Base-by-base conservation (phyloP, 108 stramenopile genomes). In the Schizochytrium sp. region DNA sequence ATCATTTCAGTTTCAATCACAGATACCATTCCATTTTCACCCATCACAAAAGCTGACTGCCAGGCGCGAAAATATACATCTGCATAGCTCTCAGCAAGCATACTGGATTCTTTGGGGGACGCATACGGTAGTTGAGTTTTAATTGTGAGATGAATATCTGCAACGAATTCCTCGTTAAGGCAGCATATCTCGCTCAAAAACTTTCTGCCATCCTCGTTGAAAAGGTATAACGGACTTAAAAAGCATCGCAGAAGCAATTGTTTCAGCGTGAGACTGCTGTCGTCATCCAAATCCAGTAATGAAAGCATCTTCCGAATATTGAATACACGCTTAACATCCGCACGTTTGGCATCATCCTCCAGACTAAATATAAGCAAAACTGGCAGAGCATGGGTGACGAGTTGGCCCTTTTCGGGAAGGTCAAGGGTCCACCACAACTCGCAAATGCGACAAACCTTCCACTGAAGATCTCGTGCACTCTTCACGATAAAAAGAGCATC, bases 41-140 rank as follows among this genome's bases (percentile, higher is more conserved):
- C 90, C 46, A 64, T 91, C 47, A 38, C 69, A 3, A 87, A 44
- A 13, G 93, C 93, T 41, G 91, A 92, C 73, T 94, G 93, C 97
- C 97, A 98, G 41, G 96, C 97, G 8, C 93, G 90, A 61, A 93
- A 95, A 92, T 96, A 96, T 56, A 97, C 92, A 55, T 97, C 97
- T 0, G 94, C 97, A 88, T 97, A 98, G 2, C 93, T 93, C 46
- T 92, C 90, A 40, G 93, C 92, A 76, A 94, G 94, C 45, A 92
- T 90, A 10, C 92, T 92, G 88, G 96, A 91, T 76, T 97, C 96
- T 13, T 88, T 94, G 40, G 64, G 5, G 12, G 64, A 90, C 3
- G 95, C 92, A 28, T 89, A 61, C 53, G 97, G 96, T 61, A 98
- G 88, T 61, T 95, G 95, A 3, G 57, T 47, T 44, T 93, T 92